phyloP scores from a whole-genome alignment of 129 eudicot genomes.

The Gnaphalium uliginosum region DNA sequence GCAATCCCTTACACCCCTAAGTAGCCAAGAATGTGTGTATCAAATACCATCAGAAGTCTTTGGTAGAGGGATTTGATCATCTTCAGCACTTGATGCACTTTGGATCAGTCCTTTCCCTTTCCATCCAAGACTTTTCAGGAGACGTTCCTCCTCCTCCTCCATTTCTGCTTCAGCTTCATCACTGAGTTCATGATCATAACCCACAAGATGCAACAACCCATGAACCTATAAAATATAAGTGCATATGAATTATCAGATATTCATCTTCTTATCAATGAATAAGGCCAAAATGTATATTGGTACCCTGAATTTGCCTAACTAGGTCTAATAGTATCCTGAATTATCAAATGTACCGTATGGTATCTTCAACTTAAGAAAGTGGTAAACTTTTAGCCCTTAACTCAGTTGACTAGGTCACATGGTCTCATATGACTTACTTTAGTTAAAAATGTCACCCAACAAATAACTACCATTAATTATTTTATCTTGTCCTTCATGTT shows the following conservation, averaged over 20 bases:
- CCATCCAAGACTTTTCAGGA: slow-evolving; percentile 83
- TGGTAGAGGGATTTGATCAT: slow-evolving; percentile 41
- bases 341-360: not conserved
- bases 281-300: not conserved
- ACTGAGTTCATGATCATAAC: slow-evolving; percentile 93
- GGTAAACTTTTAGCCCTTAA: not conserved
- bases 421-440: not conserved
- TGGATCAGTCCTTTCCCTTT: slow-evolving; percentile 89
- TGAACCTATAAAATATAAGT: slow-evolving; percentile 59
- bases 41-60: slow-evolving; percentile 56
- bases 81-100: slow-evolving; percentile 57
- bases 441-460: not conserved
- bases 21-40: slow-evolving; percentile 14
- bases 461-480: not conserved
- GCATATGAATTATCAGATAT: not conserved
- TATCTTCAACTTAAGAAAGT: not conserved
- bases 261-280: not conserved
- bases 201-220: slow-evolving; percentile 87
- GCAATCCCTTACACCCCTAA: not conserved
- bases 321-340: not conserved
- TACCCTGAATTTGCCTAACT: not conserved
- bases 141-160: slow-evolving; percentile 80
- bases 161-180: slow-evolving; percentile 91
- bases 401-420: not conserved
- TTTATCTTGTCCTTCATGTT: not conserved